Evolutionary conservation across 2,329 filamentous ascomycete genomes (phyloP).

Genomic region (Botrytis hyacinthi): DNA sequence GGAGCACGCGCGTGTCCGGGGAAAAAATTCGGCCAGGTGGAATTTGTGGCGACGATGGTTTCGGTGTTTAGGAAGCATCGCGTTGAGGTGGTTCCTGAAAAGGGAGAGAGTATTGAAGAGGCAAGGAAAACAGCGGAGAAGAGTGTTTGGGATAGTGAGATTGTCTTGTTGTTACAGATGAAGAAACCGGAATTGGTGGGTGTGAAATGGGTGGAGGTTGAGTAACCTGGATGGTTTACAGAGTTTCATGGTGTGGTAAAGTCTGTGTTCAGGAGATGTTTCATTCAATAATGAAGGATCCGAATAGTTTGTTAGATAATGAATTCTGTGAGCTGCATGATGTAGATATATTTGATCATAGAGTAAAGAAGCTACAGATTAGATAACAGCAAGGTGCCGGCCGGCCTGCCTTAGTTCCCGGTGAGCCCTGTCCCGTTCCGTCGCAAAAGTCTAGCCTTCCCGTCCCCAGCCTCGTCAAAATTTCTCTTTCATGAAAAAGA

Average conservation of each 20-base stretch:
- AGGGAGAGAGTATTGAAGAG: background rate
- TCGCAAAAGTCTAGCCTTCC: conserved; percentile 7
- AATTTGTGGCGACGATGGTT: conserved; percentile 21
- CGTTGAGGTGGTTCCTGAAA: background rate
- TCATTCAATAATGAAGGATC: background rate
- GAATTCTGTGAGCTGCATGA: background rate
- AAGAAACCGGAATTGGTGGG: background rate
- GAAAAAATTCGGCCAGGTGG: conserved; percentile 26
- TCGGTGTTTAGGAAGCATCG: background rate
- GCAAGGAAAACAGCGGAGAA: background rate
- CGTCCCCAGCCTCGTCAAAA: conserved; percentile 16
- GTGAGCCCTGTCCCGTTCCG: background rate
- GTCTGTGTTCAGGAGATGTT: background rate
- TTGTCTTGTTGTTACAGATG: conserved; percentile 8
- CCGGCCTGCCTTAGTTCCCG: background rate
- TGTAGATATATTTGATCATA: background rate
- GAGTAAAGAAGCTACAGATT: background rate
- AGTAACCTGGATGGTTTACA: background rate
- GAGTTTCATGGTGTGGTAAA: background rate
- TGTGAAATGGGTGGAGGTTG: background rate
- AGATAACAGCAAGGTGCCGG: background rate
- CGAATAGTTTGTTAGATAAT: background rate
- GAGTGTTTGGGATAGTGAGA: conserved; percentile 1
- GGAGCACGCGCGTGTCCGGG: conserved; percentile 24
- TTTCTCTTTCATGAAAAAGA: conserved; percentile 5